Conservation (phyloP, 495 filamentous ascomycete species). For the Poronia punctata region DNA sequence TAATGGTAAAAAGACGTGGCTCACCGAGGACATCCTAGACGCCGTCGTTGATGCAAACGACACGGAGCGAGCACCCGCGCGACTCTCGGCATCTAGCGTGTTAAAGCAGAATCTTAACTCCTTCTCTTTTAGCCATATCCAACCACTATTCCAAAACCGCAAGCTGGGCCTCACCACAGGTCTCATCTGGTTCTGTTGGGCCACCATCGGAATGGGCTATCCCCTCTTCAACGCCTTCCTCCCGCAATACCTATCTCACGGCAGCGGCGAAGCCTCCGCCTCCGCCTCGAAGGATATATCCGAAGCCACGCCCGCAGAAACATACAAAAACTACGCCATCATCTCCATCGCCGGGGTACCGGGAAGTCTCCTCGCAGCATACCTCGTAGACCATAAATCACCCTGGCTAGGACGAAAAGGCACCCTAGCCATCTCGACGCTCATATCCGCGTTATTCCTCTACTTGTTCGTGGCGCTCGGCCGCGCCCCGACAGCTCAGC, state of each 20-base stretch:
- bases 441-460: constrained; percentile 67
- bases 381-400: constrained; percentile 58
- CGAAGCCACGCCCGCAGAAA: constrained; percentile 23
- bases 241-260: constrained; percentile 69
- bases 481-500: constrained; percentile 52
- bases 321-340: constrained; percentile 71
- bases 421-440: constrained; percentile 58
- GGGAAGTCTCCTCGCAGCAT: constrained; percentile 63
- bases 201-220: constrained; percentile 52
- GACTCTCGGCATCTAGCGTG: constrained; percentile 29
- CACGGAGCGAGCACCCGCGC: constrained; percentile 9
- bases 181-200: constrained; percentile 54
- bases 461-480: constrained; percentile 51
- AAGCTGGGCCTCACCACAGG: constrained; percentile 43
- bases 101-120: constrained; percentile 30
- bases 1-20: constrained; percentile 57
- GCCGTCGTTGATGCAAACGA: constrained; percentile 38
- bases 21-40: constrained; percentile 55
- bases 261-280: constrained; percentile 51
- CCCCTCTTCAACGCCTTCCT: constrained; percentile 83
- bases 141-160: constrained; percentile 39
- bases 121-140: constrained; percentile 39
- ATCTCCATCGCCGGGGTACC: constrained; percentile 66
- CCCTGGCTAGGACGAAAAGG: constrained; percentile 67
- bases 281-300: constrained; percentile 13